Base-by-base conservation (phyloP, 1,284 basidiomycete genomes). In the Sporisorium reilianum region DNA sequence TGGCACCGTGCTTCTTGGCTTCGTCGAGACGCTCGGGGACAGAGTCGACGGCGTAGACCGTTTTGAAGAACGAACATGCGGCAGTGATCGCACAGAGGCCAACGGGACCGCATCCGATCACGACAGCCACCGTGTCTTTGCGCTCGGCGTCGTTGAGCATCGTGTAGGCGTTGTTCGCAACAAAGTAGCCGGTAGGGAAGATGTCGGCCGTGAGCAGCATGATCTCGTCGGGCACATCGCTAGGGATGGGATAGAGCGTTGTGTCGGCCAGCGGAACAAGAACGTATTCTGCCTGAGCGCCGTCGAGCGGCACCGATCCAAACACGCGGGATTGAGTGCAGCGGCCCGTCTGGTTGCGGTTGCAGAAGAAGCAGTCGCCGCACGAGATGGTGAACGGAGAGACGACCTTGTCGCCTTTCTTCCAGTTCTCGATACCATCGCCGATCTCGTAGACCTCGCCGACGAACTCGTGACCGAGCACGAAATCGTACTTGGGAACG, bases 281-380 rank as follows among this genome's bases (percentile, higher is more conserved):
- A 4, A 93, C 88, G 83, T 91, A 96, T 85, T 95, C 93, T 0
- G 93, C 93, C 86, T 96, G 94, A 1, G 90, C 92, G 12, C 94
- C 94, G 9, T 91, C 90, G 0, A 93, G 88, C 11, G 85, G 80
- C 0, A 91, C 89, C 34, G 89, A 90, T 16, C 94, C 94, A 81
- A 94, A 92, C 10, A 93, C 87, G 26, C 86, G 85, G 7, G 90
- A 89, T 66, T 90, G 85, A 1, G 87, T 86, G 83, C 94, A 95
- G 49, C 94, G 88, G n/a, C 38, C n/a, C 2, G 92, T 94, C 82
- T 90, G 91, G 26, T 91, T 91, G 28, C 90, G 83, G 3, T 90
- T 87, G 83, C 93, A 95, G 77, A 90, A 90, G 64, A 78, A 83
- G 83, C 85, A 86, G 49, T 61, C 55, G n/a, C 68, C 67, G 59